These are phyloP conservation scores for Candida adriatica DNA, from an alignment of 805 yeast genomes.

Conservation along the genomic window DNA sequence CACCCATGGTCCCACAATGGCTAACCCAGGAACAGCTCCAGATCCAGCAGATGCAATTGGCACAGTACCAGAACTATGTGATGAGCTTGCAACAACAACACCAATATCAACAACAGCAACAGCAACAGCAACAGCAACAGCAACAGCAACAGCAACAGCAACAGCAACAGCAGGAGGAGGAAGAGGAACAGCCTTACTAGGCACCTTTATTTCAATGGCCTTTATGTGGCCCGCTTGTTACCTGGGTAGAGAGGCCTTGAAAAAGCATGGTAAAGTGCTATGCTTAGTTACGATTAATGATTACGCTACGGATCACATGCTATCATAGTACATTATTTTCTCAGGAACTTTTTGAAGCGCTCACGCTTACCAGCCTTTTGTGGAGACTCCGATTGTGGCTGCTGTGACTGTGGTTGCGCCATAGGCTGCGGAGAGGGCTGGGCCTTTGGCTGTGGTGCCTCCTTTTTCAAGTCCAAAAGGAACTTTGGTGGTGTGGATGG, in stretches of 20 bases:
- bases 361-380: constrained; percentile 38
- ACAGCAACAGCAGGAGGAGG: neutral
- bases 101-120: constrained; percentile 1
- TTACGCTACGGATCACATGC: no score
- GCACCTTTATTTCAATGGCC: no score
- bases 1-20: neutral
- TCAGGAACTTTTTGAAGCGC: constrained; percentile 41
- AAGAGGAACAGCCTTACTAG: neutral
- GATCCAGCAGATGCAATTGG: constrained; percentile 2
- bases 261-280: no score
- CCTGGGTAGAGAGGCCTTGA: no score
- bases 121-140: constrained; percentile 1
- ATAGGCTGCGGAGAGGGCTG: neutral
- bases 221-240: no score
- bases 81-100: neutral
- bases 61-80: constrained; percentile 1
- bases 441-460: constrained; percentile 6
- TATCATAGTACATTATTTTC: no score
- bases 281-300: no score
- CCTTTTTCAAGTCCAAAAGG: constrained; percentile 32
- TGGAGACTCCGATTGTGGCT: constrained; percentile 7
- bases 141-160: constrained; percentile 2
- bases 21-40: neutral
- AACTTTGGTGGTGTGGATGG: constrained; percentile 36
- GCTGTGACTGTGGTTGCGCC: constrained; percentile 1